Evolutionary conservation across 768 basidiomycete genomes (phyloP), one percentile per base, ranked within the genome.

Genomic region (Dentipellis fragilis): DNA sequence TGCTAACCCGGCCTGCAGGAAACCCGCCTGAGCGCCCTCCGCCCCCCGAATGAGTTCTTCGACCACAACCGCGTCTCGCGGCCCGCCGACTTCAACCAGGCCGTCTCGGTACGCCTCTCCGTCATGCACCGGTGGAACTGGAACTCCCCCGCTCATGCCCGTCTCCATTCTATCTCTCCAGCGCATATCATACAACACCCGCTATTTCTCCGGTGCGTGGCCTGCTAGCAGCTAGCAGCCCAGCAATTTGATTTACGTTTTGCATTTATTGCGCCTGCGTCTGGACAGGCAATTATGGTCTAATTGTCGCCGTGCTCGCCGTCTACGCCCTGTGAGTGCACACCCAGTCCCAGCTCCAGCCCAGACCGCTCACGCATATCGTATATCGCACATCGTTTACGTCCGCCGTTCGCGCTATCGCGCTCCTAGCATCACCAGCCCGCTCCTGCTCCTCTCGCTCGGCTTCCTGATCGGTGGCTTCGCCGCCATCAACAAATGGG

Each of bases 181-280:
- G 91, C 83, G 92, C 57, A 89, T 94, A 79, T 89, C 90, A 21
- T 93, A 95, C 75, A 95, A 95, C 73, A 93, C 92, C 40, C 84
- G 88, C 50, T 90, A 89, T 67, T 90, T 89, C 71, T 90, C 88
- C 56, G 85, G 84, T 85, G 58, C 54, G 67, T 57, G 16, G 0
- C 22, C 14, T 23, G 9, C n/a, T 23, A 51, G 2, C 37, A 3
- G 29, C 29, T 29, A 29, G 29, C 29, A 3, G 29, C 29, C n/a
- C n/a, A n/a, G n/a, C n/a, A n/a, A n/a, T n/a, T n/a, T n/a, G n/a
- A n/a, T n/a, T n/a, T n/a, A n/a, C n/a, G 10, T 22, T 29, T 10
- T 21, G 22, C n/a, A 45, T 39, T 54, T 16, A 49, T 7, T 11
- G 29, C 49, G 39, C 9, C 54, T 59, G 60, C 29, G 29, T 29